Conservation (phyloP, 495 filamentous ascomycete genomes). For the Podospora fimiseda region DNA sequence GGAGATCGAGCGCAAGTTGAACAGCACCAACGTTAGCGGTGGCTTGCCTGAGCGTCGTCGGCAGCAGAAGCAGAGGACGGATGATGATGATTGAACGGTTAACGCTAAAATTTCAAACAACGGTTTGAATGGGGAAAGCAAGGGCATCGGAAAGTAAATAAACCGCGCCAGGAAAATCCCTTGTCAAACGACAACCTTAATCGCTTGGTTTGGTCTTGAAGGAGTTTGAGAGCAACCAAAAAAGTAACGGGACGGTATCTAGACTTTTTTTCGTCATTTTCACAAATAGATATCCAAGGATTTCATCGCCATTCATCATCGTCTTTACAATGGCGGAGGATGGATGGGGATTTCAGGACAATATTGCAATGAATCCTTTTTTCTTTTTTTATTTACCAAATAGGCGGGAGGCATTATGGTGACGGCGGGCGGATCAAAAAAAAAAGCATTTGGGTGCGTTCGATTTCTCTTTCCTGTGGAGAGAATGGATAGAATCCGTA, state of each 20-base stretch:
- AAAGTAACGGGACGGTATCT: constrained; percentile 1
- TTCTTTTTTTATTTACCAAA: not conserved
- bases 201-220: constrained; percentile 13
- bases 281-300: constrained; percentile 10
- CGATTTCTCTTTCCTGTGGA: not conserved
- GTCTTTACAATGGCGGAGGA: not conserved
- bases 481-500: not conserved
- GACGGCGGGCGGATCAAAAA: not conserved
- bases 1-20: constrained; percentile 51
- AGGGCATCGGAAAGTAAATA: constrained; percentile 2
- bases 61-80: constrained; percentile 34
- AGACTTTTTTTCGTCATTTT: constrained; percentile 7
- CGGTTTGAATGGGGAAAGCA: not conserved
- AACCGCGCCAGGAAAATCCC: not conserved
- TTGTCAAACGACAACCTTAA: not conserved
- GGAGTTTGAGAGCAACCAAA: constrained; percentile 16
- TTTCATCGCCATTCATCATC: not conserved
- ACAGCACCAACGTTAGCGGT: constrained; percentile 34
- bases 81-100: constrained; percentile 40
- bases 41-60: constrained; percentile 21
- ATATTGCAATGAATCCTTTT: not conserved
- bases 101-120: not conserved
- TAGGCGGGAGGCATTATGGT: not conserved
- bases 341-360: not conserved
- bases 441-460: not conserved